Conservation (phyloP, 1,284 basidiomycete species). For the Sanguinoderma infundibulare region DNA sequence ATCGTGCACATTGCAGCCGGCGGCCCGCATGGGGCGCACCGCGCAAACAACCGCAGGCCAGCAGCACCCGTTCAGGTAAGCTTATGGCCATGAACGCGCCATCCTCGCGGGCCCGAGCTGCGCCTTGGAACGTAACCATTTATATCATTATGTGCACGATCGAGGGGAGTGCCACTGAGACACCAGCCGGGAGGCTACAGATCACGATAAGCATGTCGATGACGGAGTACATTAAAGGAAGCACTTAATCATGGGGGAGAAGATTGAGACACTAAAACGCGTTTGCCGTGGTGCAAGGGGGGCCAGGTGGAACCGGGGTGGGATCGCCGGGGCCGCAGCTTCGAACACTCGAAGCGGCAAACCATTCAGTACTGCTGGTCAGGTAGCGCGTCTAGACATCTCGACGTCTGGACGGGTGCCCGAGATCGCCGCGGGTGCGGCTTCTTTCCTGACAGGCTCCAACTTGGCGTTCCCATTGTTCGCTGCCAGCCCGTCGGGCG, state of each 20-base stretch:
- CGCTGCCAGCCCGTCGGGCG: background rate
- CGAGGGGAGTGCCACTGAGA: background rate
- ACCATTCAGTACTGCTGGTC: background rate
- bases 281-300: background rate
- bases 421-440: constrained; percentile 9
- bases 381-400: too few relatives aligned
- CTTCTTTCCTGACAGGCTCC: constrained; percentile 13
- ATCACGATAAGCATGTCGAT: background rate
- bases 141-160: too few relatives aligned
- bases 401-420: background rate
- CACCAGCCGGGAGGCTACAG: background rate
- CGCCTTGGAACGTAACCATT: too few relatives aligned
- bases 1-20: too few relatives aligned
- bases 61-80: background rate
- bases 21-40: background rate
- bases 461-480: constrained; percentile 6
- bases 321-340: background rate
- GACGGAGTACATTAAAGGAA: background rate
- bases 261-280: background rate
- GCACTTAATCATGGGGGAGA: background rate
- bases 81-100: background rate
- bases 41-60: background rate
- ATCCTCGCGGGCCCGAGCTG: background rate
- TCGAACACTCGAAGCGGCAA: background rate
- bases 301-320: too few relatives aligned